Base-by-base conservation (phyloP, 2,329 filamentous ascomycete species). In the Fusarium caatingaense region DNA sequence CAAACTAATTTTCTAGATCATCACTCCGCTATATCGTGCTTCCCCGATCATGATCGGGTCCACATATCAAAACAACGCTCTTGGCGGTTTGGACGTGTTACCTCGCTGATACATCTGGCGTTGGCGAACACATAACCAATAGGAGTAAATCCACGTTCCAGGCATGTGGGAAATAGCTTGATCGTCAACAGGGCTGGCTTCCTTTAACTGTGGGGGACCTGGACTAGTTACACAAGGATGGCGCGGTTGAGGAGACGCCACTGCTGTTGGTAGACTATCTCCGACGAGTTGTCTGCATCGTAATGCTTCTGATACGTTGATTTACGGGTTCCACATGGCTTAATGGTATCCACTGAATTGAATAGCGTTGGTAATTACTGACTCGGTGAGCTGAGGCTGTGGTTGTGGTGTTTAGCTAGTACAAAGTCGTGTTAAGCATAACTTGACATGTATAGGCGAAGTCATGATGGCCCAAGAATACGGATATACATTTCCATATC, bases 231-330 rank as follows among this genome's bases (percentile, higher is more conserved):
- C 32, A 41, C 23, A 23, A 42, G 37, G 28, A 61, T 57, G 32
- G 59, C 46, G 32, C 34, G 28, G 23, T n/a, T 63, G 20, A 37
- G 37, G 28, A 48, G 28, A 48, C 49, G 60, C 60, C 60, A 64
- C 60, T 16, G 49, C 30, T 55, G 48, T 55, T 48, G 28, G 59
- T 32, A 25, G 34, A 48, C 28, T 37, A 64, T 48, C 27, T 56
- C 60, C 48, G 58, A 64, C 45, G 48, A 45, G 20, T 48, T 40
- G 34, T 27, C 30, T 50, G 54, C 54, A 57, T 41, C 20, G 10
- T 20, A 57, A 20, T 7, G 34, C 13, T 20, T 42, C 23, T 21
- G 23, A 53, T 53, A 53, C 49, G 34, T 41, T 21, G 18, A 9
- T 21, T 8, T 21, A 37, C 18, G 34, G 10, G 34, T 37, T n/a